Percentiles rank a stretch among this genome's conserved stretches.
Evolutionary conservation across 192 early-diverging fungal genomes (phyloP).

Genomic region (Lobosporangium transversale): DNA sequence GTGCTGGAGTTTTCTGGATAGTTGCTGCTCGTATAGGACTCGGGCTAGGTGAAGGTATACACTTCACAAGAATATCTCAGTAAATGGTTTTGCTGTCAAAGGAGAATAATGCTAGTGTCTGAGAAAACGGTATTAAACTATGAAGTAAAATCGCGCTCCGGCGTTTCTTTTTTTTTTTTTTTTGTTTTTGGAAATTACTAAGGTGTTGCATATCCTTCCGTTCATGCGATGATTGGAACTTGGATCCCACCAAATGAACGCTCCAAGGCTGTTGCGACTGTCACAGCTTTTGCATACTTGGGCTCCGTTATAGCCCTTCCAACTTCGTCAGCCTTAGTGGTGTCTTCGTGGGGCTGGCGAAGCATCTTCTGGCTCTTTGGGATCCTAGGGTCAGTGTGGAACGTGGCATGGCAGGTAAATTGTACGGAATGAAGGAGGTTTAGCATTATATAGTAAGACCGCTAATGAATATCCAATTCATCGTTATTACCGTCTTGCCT

Average conservation of each 20-base stretch:
- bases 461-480: too few relatives aligned
- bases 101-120: too few relatives aligned
- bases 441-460: neutral
- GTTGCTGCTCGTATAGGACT: constrained; percentile 40
- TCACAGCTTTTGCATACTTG: constrained; percentile 37
- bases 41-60: constrained; percentile 48
- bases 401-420: constrained; percentile 34
- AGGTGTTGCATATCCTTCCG: constrained; percentile 48
- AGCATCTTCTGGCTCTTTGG: constrained; percentile 57
- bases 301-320: constrained; percentile 54
- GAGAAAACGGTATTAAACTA: too few relatives aligned
- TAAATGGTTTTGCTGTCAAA: too few relatives aligned
- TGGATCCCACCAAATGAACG: constrained; percentile 50
- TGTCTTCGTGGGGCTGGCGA: constrained; percentile 51
- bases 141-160: neutral
- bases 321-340: constrained; percentile 45
- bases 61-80: too few relatives aligned
- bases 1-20: constrained; percentile 16
- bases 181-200: too few relatives aligned
- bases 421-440: neutral
- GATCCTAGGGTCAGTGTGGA: constrained; percentile 37
- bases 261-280: constrained; percentile 44
- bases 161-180: neutral
- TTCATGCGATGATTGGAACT: constrained; percentile 47
- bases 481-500: too few relatives aligned